phyloP scores from a whole-genome alignment of 2,329 filamentous ascomycete genomes.

The Pseudocercospora vitis region DNA sequence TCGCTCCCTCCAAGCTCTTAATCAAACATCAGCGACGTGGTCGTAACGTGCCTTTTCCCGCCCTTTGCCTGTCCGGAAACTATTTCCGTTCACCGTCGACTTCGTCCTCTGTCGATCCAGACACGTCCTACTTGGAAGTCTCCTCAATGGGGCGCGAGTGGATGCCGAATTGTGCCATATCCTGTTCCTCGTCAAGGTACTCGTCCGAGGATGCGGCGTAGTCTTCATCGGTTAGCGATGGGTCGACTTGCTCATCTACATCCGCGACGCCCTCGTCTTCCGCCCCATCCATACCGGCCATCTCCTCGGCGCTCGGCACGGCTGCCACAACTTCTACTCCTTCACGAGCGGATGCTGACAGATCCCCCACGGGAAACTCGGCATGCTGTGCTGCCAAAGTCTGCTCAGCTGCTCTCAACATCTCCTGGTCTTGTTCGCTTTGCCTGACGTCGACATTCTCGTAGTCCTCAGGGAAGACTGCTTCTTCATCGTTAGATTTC shows the following conservation, averaged over 20 bases:
- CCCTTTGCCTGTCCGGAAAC: no score
- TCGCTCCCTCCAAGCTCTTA: no score
- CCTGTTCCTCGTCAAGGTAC: slow-evolving; percentile 9
- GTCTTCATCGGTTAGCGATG: slow-evolving; percentile 18
- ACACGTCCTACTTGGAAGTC: no score
- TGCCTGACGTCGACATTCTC: slow-evolving; percentile 19
- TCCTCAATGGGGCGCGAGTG: not conserved
- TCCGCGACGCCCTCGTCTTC: slow-evolving; percentile 2
- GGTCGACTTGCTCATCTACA: slow-evolving; percentile 15
- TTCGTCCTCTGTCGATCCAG: no score
- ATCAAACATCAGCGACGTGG: no score
- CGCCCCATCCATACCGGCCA: not conserved
- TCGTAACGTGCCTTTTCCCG: no score
- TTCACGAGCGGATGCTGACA: not conserved
- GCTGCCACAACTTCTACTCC: not conserved
- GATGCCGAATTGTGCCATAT: slow-evolving; percentile 23
- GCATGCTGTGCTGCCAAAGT: slow-evolving; percentile 6
- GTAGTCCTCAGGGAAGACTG: slow-evolving; percentile 17
- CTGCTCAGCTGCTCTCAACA: slow-evolving; percentile 18
- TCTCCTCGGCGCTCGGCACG: not conserved
- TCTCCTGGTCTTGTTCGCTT: slow-evolving; percentile 20
- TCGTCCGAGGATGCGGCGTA: slow-evolving; percentile 6
- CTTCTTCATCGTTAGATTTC: not conserved
- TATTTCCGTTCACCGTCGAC: no score
- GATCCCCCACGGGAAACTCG: no score